Evolutionary conservation across 1,284 basidiomycete species (phyloP), one percentile per base, ranked within the genome.

Genomic region (Taiwanofungus camphoratus): DNA sequence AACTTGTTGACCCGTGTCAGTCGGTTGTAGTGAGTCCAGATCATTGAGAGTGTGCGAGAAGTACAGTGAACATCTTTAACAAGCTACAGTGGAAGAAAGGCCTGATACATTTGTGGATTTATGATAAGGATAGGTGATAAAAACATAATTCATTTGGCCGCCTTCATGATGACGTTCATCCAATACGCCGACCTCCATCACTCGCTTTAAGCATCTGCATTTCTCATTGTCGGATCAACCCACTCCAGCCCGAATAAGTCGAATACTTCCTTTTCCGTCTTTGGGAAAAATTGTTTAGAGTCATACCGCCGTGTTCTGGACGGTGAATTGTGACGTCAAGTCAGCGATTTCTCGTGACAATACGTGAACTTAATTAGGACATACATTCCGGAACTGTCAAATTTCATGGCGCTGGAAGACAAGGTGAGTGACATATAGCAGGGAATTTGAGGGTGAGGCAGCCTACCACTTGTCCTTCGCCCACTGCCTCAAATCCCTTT

Each of bases 381-480:
- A 62, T 56, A 85, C 85, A 88, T 74, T 41, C 82, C 85, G 7
- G 78, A 77, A 53, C 84, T 87, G 60, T 90, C 86, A 51, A 91
- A 91, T 53, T 87, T 89, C 58, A 84, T 63, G 13, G 79, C 80
- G 44, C 86, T 87, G 42, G 0, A 36, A 45, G 21, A 43, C 33
- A 33, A 35, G 4, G 20, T 27, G 24, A 32, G n/a, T 37, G 13
- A 15, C 30, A 22, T 15, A 33, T 11, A 32, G 30, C 26, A 15
- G 27, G n/a, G 11, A 18, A 30, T 20, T 48, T 36, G 8, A 35
- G 18, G 16, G 15, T 21, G 19, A 33, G 13, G 15, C 11, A 13
- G 45, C 44, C 5, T 51, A 79, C 79, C 66, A 73, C 60, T 77
- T 70, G 42, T 72, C 62, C 59, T 87, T 82, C 1, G 86, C 85